Evolutionary conservation across 768 basidiomycete species (phyloP).

Genomic region (Boletus tomentosulus): DNA sequence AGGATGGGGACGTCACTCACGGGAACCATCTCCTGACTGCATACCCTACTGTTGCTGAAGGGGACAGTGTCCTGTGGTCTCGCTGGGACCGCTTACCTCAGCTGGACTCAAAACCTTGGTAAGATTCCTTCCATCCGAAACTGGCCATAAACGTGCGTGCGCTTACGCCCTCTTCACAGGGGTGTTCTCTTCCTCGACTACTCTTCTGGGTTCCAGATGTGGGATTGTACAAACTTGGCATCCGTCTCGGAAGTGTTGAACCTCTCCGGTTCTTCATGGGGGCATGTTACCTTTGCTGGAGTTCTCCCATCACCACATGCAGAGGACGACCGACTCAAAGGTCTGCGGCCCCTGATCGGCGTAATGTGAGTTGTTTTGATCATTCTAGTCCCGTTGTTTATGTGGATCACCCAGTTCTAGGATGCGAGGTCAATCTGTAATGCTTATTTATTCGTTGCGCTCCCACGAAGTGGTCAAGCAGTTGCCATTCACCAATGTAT

Average conservation of each 20-base stretch:
- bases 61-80: conserved; percentile 31
- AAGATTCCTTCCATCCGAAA: not conserved
- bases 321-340: conserved; percentile 27
- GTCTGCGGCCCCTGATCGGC: conserved; percentile 34
- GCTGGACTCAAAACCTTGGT: conserved; percentile 17
- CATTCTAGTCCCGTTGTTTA: conserved; percentile 4
- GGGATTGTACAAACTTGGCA: conserved; percentile 56
- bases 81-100: conserved; percentile 29
- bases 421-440: conserved; percentile 19
- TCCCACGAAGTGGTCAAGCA: conserved; percentile 50
- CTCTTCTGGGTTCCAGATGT: conserved; percentile 49
- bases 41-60: conserved; percentile 30
- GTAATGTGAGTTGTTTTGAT: conserved; percentile 28
- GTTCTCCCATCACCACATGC: conserved; percentile 35
- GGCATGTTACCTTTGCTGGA: conserved; percentile 35
- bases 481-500: conserved; percentile 39
- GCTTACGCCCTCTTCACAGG: conserved; percentile 22
- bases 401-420: conserved; percentile 17
- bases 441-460: conserved; percentile 45
- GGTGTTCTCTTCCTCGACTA: conserved; percentile 54
- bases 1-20: conserved; percentile 20
- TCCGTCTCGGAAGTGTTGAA: conserved; percentile 52
- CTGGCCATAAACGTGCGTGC: not conserved
- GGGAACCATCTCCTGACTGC: conserved; percentile 18
- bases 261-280: conserved; percentile 36